A percentile compares a stretch with the other conserved stretches of the same genome.
These are phyloP conservation scores for Hibiscus tridactylites DNA, from an alignment of 345 rosid species.

Conservation along the genomic window DNA sequence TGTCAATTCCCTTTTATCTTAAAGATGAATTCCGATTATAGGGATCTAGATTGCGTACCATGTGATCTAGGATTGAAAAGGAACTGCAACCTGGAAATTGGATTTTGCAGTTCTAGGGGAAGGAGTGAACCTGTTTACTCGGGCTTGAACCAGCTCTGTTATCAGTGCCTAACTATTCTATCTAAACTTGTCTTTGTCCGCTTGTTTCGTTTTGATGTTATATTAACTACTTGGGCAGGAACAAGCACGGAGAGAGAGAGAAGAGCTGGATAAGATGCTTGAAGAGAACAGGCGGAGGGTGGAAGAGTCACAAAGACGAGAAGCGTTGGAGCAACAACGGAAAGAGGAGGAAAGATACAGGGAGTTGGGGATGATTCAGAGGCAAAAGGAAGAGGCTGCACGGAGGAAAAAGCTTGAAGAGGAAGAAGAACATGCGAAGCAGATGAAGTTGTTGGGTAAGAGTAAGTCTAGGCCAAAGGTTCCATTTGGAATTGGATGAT, in stretches of 20 bases:
- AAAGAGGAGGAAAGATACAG: slow-evolving; percentile 77
- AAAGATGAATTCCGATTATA: too few species aligned
- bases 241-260: slow-evolving; percentile 75
- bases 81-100: too few species aligned
- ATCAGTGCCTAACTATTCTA: not conserved
- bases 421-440: slow-evolving; percentile 56
- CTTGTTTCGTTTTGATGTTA: not conserved
- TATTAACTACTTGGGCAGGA: slow-evolving; percentile 31
- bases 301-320: slow-evolving; percentile 76
- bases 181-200: too few species aligned
- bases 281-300: slow-evolving; percentile 81
- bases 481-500: slow-evolving; percentile 36
- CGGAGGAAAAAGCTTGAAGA: slow-evolving; percentile 65
- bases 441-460: slow-evolving; percentile 30
- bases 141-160: not conserved
- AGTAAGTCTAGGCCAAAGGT: slow-evolving; percentile 41
- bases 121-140: too few species aligned
- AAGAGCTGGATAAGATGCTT: slow-evolving; percentile 80
- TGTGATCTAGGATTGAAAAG: too few species aligned
- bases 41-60: too few species aligned
- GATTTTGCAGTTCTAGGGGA: too few species aligned
- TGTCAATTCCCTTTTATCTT: not conserved
- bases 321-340: slow-evolving; percentile 69
- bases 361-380: slow-evolving; percentile 62
- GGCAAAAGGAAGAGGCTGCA: slow-evolving; percentile 76